Evolutionary conservation across 2,329 filamentous ascomycete species (phyloP), one percentile per base, ranked within the genome.

Genomic region (Knufia fluminis): DNA sequence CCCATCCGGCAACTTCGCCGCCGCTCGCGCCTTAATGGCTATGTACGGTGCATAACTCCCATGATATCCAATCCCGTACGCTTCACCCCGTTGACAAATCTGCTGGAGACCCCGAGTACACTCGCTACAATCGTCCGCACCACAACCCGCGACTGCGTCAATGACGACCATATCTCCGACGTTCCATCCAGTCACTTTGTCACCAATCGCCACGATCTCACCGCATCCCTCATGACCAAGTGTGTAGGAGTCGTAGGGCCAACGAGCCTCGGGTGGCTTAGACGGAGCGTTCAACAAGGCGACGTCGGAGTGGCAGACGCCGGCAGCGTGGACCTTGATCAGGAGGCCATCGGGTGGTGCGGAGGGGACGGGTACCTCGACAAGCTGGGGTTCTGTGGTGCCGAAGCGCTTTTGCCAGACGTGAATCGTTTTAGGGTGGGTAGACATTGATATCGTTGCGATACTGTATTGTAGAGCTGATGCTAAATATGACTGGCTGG

Each of bases 221-320:
- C 56, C 56, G 24, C 55, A 53, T 10, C 53, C 47, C 47, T 58
- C 56, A 24, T 58, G 56, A 12, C 56, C 56, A 16, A 51, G 40
- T 3, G 38, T 32, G 24, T 23, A 40, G 9, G 14, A 23, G 24
- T 41, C 46, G 17, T 43, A 10, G 17, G n/a, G 20, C 20, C 23
- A 36, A n/a, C n/a, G n/a, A 6, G 26, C 12, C 19, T 17, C 24
- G 6, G 16, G 17, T 14, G 16, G 32, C 26, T 20, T 17, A 45
- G 35, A 14, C 32, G 33, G 14, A 19, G 19, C 39, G 22, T 46
- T 12, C 20, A 26, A 4, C 17, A 52, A 24, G 12, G 40, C 23
- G 36, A 49, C 28, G 26, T 52, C 51, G 47, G 46, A 50, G 42
- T 52, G 51, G 23, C 51, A 52, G 12, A 52, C 51, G 43, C 53